Base-by-base conservation (phyloP, 768 basidiomycete genomes). In the Mycena floridula region DNA sequence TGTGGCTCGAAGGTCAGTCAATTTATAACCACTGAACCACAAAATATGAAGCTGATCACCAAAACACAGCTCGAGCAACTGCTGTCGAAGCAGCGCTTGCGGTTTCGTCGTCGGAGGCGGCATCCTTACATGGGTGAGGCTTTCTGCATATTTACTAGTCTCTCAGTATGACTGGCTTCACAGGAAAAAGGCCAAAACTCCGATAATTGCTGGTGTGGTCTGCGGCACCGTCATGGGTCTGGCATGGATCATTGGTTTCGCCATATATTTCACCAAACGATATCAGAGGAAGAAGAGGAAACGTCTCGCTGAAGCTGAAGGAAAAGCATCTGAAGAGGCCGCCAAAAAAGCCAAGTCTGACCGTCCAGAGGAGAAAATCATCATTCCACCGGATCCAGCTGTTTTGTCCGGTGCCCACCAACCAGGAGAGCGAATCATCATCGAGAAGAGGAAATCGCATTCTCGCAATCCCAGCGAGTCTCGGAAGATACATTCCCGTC, bases 371-470 rank as follows among this genome's bases (percentile, higher is more conserved):
- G 71, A 75, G 52, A 70, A 63, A 37, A 63, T 79, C 44, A 66
- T 82, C 41, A 76, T 82, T 16, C 81, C 81, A n/a, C 81, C 80
- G 1, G 81, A 84, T 59, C 81, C 82, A 15, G 81, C 81, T 28
- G 67, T 82, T 24, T 58, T 82, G 15, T 61, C 75, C 35, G 77
- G 76, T 16, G 64, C 69, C 36, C 57, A 64, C 18, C 52, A 58
- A 44, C 70, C 76, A 2, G 75, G 76, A 12, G 63, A 70, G 46
- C 43, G 48, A n/a, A n/a, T n/a, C n/a, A n/a, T n/a, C n/a, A n/a
- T n/a, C n/a, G n/a, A n/a, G n/a, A n/a, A n/a, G n/a, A n/a, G n/a
- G n/a, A n/a, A n/a, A n/a, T n/a, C n/a, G n/a, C n/a, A n/a, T n/a
- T n/a, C n/a, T n/a, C n/a, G n/a, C n/a, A n/a, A n/a, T n/a, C n/a